Percentiles rank a stretch among this genome's conserved stretches.
Evolutionary conservation across 805 yeast genomes (phyloP).

Genomic region (Monosporozyma aquatica): DNA sequence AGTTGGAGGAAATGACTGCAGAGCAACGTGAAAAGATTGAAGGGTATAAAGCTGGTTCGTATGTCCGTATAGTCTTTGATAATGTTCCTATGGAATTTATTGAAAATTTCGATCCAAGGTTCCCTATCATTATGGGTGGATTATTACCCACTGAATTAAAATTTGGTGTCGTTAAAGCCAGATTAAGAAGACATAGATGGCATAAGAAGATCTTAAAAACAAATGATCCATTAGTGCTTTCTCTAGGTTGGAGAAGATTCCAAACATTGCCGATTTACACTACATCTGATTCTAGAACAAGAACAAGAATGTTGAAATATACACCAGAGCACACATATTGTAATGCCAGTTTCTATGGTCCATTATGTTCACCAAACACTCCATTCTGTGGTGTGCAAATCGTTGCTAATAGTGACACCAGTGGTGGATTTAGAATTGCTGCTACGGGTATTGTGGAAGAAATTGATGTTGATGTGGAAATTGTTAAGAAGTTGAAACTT

Average conservation of each 20-base stretch:
- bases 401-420: slow-evolving; percentile 73
- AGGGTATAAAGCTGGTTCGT: slow-evolving; percentile 89
- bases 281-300: slow-evolving; percentile 92
- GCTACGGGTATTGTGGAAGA: slow-evolving; percentile 97
- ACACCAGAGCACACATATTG: slow-evolving; percentile 98
- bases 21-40: slow-evolving; percentile 75
- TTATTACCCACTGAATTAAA: slow-evolving; percentile 81
- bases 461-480: slow-evolving; percentile 78
- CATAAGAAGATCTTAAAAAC: slow-evolving; percentile 91
- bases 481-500: slow-evolving; percentile 88
- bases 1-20: slow-evolving; percentile 60
- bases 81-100: slow-evolving; percentile 82
- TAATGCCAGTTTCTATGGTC: slow-evolving; percentile 93
- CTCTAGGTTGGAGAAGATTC: slow-evolving; percentile 97
- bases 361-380: slow-evolving; percentile 93
- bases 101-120: slow-evolving; percentile 75
- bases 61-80: slow-evolving; percentile 81
- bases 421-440: slow-evolving; percentile 86
- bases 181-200: slow-evolving; percentile 98
- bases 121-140: slow-evolving; percentile 86
- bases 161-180: slow-evolving; percentile 85
- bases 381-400: slow-evolving; percentile 93
- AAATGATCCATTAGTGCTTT: slow-evolving; percentile 87
- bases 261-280: slow-evolving; percentile 94
- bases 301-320: slow-evolving; percentile 95